A percentile compares a stretch with the other conserved stretches of the same genome.
Conservation (phyloP, 78 protist species). For the Diacronema lutheri region DNA sequence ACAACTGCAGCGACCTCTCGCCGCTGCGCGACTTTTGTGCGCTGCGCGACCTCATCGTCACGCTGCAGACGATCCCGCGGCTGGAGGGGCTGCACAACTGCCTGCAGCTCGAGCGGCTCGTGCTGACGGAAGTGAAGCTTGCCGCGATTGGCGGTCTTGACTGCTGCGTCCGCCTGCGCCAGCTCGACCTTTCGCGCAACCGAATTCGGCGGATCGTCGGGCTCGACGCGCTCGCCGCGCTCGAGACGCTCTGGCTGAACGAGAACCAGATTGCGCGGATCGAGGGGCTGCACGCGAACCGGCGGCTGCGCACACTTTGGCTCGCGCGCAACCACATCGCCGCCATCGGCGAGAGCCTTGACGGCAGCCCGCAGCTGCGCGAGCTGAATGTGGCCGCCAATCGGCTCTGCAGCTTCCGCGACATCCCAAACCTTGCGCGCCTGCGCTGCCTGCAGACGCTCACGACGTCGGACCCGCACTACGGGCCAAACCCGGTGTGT, state of each 20-base stretch:
- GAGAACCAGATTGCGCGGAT: conserved; percentile 43
- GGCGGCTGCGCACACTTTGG: background rate
- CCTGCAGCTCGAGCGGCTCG: background rate
- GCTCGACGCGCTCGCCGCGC: background rate
- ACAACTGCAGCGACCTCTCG: background rate
- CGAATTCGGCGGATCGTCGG: background rate
- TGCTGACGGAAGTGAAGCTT: background rate
- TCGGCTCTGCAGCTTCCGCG: conserved; percentile 46
- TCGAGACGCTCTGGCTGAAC: conserved; percentile 46
- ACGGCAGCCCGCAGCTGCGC: background rate
- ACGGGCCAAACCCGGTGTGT: conserved; percentile 66
- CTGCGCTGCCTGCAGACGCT: conserved; percentile 27
- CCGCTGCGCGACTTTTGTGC: conserved; percentile 1
- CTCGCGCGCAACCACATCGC: conserved; percentile 33
- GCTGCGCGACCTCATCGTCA: background rate
- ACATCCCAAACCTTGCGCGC: conserved; percentile 41
- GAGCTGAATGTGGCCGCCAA: conserved; percentile 62
- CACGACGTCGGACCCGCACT: conserved; percentile 49
- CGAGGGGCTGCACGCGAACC: conserved; percentile 36
- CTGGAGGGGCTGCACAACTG: background rate
- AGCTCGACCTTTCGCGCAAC: background rate
- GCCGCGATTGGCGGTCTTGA: background rate
- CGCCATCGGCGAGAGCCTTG: background rate
- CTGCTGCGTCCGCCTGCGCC: background rate
- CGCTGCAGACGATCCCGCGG: conserved; percentile 30